These are phyloP conservation scores for Erucastrum elatum DNA, from an alignment of 345 rosid genomes.

Conservation along the genomic window DNA sequence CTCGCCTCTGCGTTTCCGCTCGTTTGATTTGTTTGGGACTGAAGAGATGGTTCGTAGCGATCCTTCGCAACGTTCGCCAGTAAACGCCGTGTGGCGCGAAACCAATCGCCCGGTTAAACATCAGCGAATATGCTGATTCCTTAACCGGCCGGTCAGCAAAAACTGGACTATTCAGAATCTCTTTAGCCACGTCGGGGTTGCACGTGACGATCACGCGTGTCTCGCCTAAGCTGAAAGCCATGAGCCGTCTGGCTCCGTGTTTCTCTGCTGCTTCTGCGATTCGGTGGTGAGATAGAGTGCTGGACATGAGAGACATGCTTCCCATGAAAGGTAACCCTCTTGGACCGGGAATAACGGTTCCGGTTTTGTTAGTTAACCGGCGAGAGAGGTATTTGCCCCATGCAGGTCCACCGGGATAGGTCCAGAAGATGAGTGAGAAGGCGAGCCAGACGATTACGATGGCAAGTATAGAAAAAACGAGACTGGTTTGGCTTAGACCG, in stretches of 20 bases:
- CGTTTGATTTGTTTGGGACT: constrained; percentile 59
- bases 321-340: constrained; percentile 67
- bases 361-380: constrained; percentile 28
- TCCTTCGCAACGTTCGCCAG: constrained; percentile 70
- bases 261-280: constrained; percentile 48
- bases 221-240: constrained; percentile 73
- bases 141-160: constrained; percentile 78
- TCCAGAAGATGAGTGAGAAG: constrained; percentile 54
- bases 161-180: constrained; percentile 61
- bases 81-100: constrained; percentile 76
- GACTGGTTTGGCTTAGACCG: constrained; percentile 43
- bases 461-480: constrained; percentile 48
- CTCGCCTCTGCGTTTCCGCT: constrained; percentile 47
- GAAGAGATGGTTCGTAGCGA: constrained; percentile 65
- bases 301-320: constrained; percentile 63
- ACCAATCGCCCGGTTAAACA: constrained; percentile 80
- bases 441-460: constrained; percentile 39
- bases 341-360: constrained; percentile 63
- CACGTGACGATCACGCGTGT: constrained; percentile 70
- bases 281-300: constrained; percentile 56
- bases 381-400: constrained; percentile 55
- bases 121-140: constrained; percentile 66
- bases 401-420: constrained; percentile 71
- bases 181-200: constrained; percentile 65
- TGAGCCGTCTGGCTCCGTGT: constrained; percentile 54